Evolutionary conservation across 768 basidiomycete genomes (phyloP), one percentile per base, ranked within the genome.

Genomic region (Rhodotorula diobovata): DNA sequence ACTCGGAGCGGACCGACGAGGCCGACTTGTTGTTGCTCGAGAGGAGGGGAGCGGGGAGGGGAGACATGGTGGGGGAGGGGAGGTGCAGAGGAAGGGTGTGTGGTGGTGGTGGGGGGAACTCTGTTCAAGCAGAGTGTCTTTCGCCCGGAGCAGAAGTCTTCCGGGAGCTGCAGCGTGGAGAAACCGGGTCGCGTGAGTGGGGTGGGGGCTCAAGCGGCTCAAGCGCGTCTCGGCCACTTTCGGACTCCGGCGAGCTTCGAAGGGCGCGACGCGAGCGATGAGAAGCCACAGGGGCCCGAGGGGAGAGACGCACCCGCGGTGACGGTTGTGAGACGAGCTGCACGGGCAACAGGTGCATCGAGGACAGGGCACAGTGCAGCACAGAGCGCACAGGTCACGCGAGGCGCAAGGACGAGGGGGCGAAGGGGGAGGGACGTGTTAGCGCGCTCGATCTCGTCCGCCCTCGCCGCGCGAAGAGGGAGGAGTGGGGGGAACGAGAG

Each of bases 311-410:
- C 14, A 67, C 66, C 70, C 70, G 28, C 61, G 56, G 70, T 71
- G 70, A 54, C 46, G 41, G 66, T 71, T 71, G 70, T 71, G 70
- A 25, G 50, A 67, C 41, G 70, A 71, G 70, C 51, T 54, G 50
- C 39, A 35, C 4, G 20, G 37, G 25, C 1, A 15, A 2, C 25
- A 43, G 20, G 25, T 21, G 37, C 30, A 41, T 41, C 23, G 57
- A 28, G n/a, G 18, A 28, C 11, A 58, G 25, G 21, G 48, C 48
- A 50, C 25, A 10, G 25, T 10, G 41, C 41, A 43, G 41, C 41
- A 43, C 14, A n/a, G n/a, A n/a, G n/a, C n/a, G n/a, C n/a, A 46
- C 41, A 41, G 10, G 41, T 9, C 21, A 35, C 5, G 14, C 7
- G 54, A 8, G 9, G 32, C 30, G 53, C 30, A 34, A 8, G 53